These are phyloP conservation scores for Capsella rubella DNA, from an alignment of 441 rosid genomes.

Conservation along the genomic window DNA sequence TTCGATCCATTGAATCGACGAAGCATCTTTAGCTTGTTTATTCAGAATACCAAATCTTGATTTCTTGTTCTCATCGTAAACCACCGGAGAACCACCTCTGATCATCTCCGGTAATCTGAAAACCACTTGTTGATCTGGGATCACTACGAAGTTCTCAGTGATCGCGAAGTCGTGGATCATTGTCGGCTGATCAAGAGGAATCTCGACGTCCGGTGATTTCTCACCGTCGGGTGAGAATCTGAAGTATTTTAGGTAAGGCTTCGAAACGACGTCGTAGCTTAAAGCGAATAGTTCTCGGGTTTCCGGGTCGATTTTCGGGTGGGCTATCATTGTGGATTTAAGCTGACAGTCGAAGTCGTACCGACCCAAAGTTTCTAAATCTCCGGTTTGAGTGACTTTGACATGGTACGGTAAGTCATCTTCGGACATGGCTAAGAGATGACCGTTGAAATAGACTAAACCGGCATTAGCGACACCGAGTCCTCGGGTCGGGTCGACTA, in stretches of 20 bases:
- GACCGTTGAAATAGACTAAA: slow-evolving; percentile 65
- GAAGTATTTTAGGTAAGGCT: slow-evolving; percentile 77
- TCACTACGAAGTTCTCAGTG: slow-evolving; percentile 71
- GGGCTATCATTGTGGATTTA: slow-evolving; percentile 76
- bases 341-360: slow-evolving; percentile 67
- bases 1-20: slow-evolving; percentile 66
- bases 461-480: slow-evolving; percentile 90
- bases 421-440: slow-evolving; percentile 85
- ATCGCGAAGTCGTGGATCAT: slow-evolving; percentile 92
- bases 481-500: slow-evolving; percentile 66
- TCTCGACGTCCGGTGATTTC: slow-evolving; percentile 74
- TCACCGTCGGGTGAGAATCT: slow-evolving; percentile 55
- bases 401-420: slow-evolving; percentile 85
- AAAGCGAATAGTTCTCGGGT: slow-evolving; percentile 68
- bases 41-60: slow-evolving; percentile 70
- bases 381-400: slow-evolving; percentile 60
- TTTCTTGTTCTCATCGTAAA: slow-evolving; percentile 67
- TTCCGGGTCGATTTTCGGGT: slow-evolving; percentile 80
- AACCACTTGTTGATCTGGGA: slow-evolving; percentile 93
- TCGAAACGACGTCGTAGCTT: slow-evolving; percentile 70
- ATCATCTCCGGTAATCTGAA: slow-evolving; percentile 80
- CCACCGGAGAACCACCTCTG: slow-evolving; percentile 83
- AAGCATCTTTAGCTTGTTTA: slow-evolving; percentile 56
- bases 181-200: slow-evolving; percentile 63
- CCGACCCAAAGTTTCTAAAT: slow-evolving; percentile 73